These are phyloP conservation scores for Pestalotiopsis sp. DNA, from an alignment of 2,329 filamentous ascomycete genomes.

Conservation along the genomic window DNA sequence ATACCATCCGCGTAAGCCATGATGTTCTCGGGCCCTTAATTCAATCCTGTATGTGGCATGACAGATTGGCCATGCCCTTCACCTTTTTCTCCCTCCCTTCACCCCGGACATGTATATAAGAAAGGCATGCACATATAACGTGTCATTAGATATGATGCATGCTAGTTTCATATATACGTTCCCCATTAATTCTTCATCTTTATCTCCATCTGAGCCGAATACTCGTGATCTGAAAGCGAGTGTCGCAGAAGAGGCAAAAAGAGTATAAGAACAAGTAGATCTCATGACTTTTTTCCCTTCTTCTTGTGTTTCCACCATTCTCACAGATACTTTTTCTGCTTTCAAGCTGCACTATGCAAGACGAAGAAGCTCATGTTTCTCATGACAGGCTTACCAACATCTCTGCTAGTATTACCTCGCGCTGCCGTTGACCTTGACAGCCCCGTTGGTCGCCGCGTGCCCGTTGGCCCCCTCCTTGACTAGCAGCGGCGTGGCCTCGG, in stretches of 20 bases:
- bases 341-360: not conserved
- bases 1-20: no score
- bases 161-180: not conserved
- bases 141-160: not conserved
- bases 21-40: no score
- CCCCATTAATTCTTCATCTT: not conserved
- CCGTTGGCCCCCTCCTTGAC: slow-evolving; percentile 27
- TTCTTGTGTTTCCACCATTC: not conserved
- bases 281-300: not conserved
- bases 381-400: not conserved
- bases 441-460: slow-evolving; percentile 24
- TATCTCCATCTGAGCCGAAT: not conserved
- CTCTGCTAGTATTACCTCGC: not conserved
- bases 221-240: not conserved
- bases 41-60: no score
- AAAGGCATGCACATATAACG: not conserved
- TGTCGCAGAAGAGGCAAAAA: not conserved
- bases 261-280: not conserved
- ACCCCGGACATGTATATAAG: no score
- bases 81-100: no score
- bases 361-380: not conserved
- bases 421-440: slow-evolving; percentile 16
- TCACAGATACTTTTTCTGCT: not conserved
- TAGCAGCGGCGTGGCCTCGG: slow-evolving; percentile 21
- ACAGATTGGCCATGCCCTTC: no score